Percentiles rank a stretch among this genome's conserved stretches.
Evolutionary conservation across 257 asterid genomes (phyloP).

Genomic region (Nyctanthes arbortristis): DNA sequence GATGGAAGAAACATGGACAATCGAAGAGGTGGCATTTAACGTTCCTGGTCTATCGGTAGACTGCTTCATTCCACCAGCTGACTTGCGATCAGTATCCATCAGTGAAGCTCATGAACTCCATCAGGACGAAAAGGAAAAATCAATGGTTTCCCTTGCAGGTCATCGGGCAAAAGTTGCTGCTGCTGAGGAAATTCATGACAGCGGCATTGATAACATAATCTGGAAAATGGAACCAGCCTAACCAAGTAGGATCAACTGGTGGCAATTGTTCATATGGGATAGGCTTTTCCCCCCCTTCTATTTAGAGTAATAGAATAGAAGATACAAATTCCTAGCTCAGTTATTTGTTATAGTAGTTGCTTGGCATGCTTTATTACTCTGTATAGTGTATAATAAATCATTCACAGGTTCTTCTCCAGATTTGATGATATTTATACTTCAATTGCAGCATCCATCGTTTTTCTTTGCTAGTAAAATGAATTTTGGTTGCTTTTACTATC

Average conservation of each 20-base stretch:
- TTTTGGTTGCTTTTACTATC: too few species aligned
- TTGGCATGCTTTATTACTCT: background rate
- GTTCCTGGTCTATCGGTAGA: conserved; percentile 22
- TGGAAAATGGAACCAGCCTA: background rate
- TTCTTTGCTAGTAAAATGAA: too few species aligned
- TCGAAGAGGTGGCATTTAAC: conserved; percentile 24
- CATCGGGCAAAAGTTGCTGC: conserved; percentile 25
- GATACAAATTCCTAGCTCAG: background rate
- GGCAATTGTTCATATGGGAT: background rate
- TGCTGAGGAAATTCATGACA: background rate
- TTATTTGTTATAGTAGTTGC: background rate
- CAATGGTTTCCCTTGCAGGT: conserved; percentile 10
- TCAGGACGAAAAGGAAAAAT: conserved; percentile 13
- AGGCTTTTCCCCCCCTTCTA: background rate
- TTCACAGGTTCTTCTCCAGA: background rate
- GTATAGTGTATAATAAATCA: background rate
- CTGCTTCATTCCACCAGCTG: conserved; percentile 21
- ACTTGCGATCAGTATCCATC: conserved; percentile 14
- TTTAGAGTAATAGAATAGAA: background rate
- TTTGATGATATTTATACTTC: background rate
- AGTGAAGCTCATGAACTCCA: conserved; percentile 16
- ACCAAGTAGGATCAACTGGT: background rate
- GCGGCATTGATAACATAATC: background rate
- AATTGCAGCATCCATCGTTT: background rate
- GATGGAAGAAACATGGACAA: conserved; percentile 28